phyloP scores from a whole-genome alignment of 176 grass and related monocot species.

The Neostapfia colusana region DNA sequence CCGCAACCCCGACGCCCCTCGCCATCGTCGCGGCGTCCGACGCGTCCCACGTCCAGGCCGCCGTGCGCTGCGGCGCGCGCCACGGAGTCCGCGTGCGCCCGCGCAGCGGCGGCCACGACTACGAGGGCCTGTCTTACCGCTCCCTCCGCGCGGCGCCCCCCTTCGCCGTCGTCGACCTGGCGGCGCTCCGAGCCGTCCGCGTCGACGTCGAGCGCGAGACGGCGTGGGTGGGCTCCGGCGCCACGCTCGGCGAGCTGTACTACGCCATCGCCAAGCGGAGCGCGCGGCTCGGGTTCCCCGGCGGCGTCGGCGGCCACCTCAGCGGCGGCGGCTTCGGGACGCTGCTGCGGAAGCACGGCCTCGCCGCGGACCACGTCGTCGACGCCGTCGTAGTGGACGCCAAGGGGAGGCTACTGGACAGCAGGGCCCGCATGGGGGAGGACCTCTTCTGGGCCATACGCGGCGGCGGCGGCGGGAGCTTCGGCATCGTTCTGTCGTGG shows the following conservation, averaged over 20 bases:
- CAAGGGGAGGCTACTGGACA: constrained; percentile 39
- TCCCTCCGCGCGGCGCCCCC: not conserved
- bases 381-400: constrained; percentile 56
- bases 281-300: constrained; percentile 42
- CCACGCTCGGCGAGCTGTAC: constrained; percentile 67
- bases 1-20: constrained; percentile 50
- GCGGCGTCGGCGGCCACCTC: constrained; percentile 44
- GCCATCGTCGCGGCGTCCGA: constrained; percentile 38
- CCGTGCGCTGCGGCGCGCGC: constrained; percentile 46
- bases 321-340: constrained; percentile 51
- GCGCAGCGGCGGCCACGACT: constrained; percentile 77
- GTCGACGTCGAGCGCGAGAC: constrained; percentile 21
- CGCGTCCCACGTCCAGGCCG: constrained; percentile 52
- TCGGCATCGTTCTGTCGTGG: constrained; percentile 53
- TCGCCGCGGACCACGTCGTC: constrained; percentile 42
- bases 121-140: constrained; percentile 72
- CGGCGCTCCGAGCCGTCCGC: constrained; percentile 29
- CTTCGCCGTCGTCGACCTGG: constrained; percentile 55
- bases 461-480: constrained; percentile 60
- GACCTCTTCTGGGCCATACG: constrained; percentile 62
- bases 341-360: constrained; percentile 48
- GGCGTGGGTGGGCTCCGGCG: constrained; percentile 67
- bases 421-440: constrained; percentile 50
- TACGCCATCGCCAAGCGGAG: constrained; percentile 49
- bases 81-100: constrained; percentile 42